These are phyloP conservation scores for Lodderomyces pseudojiufengensis DNA, from an alignment of 1,139 yeast species.

Conservation along the genomic window DNA sequence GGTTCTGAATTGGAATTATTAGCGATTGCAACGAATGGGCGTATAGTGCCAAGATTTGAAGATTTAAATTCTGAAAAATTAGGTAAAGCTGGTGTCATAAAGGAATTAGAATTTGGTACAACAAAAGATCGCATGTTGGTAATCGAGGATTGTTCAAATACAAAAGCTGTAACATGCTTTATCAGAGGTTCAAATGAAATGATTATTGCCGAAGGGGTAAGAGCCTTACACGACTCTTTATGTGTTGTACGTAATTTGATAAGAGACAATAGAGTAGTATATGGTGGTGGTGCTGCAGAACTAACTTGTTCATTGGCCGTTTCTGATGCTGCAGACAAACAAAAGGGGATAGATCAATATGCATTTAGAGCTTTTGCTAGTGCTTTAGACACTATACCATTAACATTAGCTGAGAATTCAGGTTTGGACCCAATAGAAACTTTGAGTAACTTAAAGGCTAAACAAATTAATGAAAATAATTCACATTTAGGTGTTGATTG, in stretches of 20 bases:
- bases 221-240: conserved; percentile 94
- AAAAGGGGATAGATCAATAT: conserved; percentile 93
- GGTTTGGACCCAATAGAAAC: conserved; percentile 94
- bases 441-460: conserved; percentile 75
- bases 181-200: conserved; percentile 94
- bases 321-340: conserved; percentile 86
- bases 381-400: conserved; percentile 89
- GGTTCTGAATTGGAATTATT: conserved; percentile 94
- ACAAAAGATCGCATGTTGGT: conserved; percentile 95
- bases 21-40: conserved; percentile 96
- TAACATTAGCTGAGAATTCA: conserved; percentile 94
- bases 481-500: conserved; percentile 90
- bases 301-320: conserved; percentile 90
- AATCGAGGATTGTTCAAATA: conserved; percentile 83
- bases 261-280: conserved; percentile 87
- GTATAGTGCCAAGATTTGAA: conserved; percentile 96
- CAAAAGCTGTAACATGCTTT: conserved; percentile 90
- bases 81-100: conserved; percentile 82
- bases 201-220: conserved; percentile 95
- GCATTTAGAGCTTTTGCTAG: conserved; percentile 93
- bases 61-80: conserved; percentile 79
- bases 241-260: conserved; percentile 97
- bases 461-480: conserved; percentile 71
- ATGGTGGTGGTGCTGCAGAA: conserved; percentile 99
- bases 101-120: conserved; percentile 92